Percentiles rank a stretch among this genome's conserved stretches.
These are phyloP conservation scores for Aurantiochytrium sp. DNA, from an alignment of 108 stramenopile genomes.

Conservation along the genomic window DNA sequence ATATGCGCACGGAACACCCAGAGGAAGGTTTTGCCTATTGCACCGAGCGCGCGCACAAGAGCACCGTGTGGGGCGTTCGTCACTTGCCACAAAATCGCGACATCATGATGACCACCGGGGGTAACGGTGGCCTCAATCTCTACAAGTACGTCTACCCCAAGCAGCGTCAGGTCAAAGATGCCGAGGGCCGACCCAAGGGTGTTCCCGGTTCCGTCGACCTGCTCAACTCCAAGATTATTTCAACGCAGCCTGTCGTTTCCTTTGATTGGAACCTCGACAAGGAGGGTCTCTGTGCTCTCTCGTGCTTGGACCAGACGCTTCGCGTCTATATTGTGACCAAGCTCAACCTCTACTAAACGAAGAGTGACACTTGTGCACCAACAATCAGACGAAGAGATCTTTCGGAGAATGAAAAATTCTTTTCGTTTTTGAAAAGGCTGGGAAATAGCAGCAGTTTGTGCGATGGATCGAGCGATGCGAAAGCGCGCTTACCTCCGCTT, in stretches of 20 bases:
- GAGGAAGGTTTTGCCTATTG: constrained; percentile 61
- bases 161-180: constrained; percentile 47
- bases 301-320: constrained; percentile 71
- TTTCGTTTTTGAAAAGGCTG: too few species aligned
- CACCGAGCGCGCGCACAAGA: constrained; percentile 66
- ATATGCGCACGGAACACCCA: constrained; percentile 66
- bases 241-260: constrained; percentile 72
- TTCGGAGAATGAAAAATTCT: too few species aligned
- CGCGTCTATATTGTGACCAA: constrained; percentile 62
- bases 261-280: constrained; percentile 76
- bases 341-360: constrained; percentile 31
- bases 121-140: constrained; percentile 73
- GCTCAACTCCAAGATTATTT: constrained; percentile 56
- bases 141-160: constrained; percentile 74
- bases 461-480: too few species aligned
- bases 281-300: constrained; percentile 64
- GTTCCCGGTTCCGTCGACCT: constrained; percentile 65
- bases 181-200: constrained; percentile 62
- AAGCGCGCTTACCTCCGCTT: too few species aligned
- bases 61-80: constrained; percentile 61
- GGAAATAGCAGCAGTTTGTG: too few species aligned
- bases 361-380: too few species aligned
- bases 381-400: too few species aligned
- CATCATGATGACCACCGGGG: constrained; percentile 71
- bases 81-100: constrained; percentile 79